Conservation (phyloP, 345 rosid species). For the Euclidium syriacum region DNA sequence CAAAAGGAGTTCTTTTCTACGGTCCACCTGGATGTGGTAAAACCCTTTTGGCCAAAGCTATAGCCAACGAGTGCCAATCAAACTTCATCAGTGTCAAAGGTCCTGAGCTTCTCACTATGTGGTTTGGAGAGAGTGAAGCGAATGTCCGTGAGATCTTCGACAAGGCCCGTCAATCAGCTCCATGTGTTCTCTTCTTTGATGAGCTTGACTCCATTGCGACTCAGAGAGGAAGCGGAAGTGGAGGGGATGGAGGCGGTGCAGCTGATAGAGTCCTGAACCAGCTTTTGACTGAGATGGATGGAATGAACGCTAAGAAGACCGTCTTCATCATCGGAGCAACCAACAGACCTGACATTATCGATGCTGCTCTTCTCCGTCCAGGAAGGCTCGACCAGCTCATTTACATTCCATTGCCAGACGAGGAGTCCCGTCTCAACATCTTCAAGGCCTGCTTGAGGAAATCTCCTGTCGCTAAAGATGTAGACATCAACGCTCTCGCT, state of each 20-base stretch:
- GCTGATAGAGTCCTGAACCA: conserved; percentile 97
- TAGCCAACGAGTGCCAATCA: conserved; percentile 96
- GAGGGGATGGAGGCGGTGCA: conserved; percentile 90
- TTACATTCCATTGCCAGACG: conserved; percentile 94
- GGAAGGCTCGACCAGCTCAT: conserved; percentile 98
- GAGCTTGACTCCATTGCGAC: conserved; percentile 99
- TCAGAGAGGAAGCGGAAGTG: conserved; percentile 89
- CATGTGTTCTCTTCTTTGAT: conserved; percentile 93
- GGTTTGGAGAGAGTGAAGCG: conserved; percentile 99
- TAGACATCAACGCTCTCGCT: conserved; percentile 87
- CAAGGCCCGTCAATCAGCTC: conserved; percentile 97
- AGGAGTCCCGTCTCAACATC: conserved; percentile 83
- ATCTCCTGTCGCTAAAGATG: conserved; percentile 87
- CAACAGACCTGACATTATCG: conserved; percentile 92
- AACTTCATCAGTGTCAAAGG: conserved; percentile 97
- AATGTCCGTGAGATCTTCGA: conserved; percentile 95
- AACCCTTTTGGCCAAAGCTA: conserved; percentile 95
- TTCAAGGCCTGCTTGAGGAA: conserved; percentile 88
- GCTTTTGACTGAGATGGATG: conserved; percentile 98
- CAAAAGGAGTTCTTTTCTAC: conserved; percentile 94
- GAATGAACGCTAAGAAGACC: conserved; percentile 95
- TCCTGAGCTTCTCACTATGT: conserved; percentile 96
- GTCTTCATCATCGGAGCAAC: conserved; percentile 97
- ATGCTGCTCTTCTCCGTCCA: conserved; percentile 93
- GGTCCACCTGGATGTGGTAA: conserved; percentile 99